Evolutionary conservation across 331 rosid genomes (phyloP).

Genomic region (Quercus lobata): DNA sequence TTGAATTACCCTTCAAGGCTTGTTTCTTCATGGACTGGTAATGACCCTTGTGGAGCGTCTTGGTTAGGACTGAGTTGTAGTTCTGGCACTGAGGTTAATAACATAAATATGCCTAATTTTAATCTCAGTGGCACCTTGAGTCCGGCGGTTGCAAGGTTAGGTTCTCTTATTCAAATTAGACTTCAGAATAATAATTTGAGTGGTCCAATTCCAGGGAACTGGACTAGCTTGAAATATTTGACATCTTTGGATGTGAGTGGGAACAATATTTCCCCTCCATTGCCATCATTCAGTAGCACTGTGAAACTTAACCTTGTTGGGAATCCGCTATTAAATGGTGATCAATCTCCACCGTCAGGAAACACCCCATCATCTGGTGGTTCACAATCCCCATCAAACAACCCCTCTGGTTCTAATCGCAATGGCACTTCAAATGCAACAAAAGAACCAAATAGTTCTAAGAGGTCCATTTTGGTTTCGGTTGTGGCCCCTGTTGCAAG

Average conservation of each 20-base stretch:
- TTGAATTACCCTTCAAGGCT: conserved; percentile 62
- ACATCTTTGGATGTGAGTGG: conserved; percentile 67
- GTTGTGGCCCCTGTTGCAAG: conserved; percentile 81
- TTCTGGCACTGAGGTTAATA: conserved; percentile 41
- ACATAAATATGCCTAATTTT: conserved; percentile 57
- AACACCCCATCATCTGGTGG: conserved; percentile 14
- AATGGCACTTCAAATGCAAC: conserved; percentile 17
- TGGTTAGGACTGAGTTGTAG: conserved; percentile 82
- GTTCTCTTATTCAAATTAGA: conserved; percentile 50
- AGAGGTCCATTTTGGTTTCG: conserved; percentile 44
- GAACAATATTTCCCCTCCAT: conserved; percentile 72
- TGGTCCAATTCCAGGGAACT: conserved; percentile 65
- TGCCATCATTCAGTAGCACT: conserved; percentile 52
- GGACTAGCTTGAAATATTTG: conserved; percentile 61
- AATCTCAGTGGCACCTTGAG: conserved; percentile 71
- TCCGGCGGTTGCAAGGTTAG: conserved; percentile 71
- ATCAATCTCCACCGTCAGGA: conserved; percentile 20
- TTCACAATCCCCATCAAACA: not conserved
- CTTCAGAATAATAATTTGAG: conserved; percentile 51
- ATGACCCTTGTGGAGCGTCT: conserved; percentile 54
- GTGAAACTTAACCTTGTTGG: conserved; percentile 44
- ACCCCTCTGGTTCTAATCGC: conserved; percentile 4
- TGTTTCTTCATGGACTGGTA: conserved; percentile 62
- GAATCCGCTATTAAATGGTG: conserved; percentile 46
- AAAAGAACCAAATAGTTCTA: conserved; percentile 34